Evolutionary conservation across 106 monocot species (phyloP).

Genomic region (Dioscorea dumetorum): DNA sequence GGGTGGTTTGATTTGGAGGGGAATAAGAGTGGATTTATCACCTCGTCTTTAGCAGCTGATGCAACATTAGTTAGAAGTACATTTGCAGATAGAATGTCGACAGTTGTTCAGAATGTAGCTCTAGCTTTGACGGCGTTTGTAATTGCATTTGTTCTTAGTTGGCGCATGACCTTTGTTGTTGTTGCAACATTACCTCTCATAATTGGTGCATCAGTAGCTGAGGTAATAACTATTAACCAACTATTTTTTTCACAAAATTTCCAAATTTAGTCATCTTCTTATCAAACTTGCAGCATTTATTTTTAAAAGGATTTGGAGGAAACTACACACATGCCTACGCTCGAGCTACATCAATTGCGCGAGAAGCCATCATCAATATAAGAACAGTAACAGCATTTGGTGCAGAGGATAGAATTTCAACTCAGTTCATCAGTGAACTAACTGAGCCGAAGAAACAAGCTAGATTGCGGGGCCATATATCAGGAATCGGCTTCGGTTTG

Average conservation of each 20-base stretch:
- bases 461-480: slow-evolving; percentile 26
- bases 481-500: slow-evolving; percentile 37
- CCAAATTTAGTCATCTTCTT: too few species aligned
- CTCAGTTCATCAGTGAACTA: slow-evolving; percentile 18
- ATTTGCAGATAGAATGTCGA: slow-evolving; percentile 31
- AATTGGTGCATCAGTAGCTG: slow-evolving; percentile 27
- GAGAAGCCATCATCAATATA: slow-evolving; percentile 35
- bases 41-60: slow-evolving; percentile 32
- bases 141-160: slow-evolving; percentile 31
- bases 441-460: slow-evolving; percentile 18
- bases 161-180: slow-evolving; percentile 32
- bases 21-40: slow-evolving; percentile 21
- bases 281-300: slow-evolving; percentile 25
- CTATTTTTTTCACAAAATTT: background rate
- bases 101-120: slow-evolving; percentile 27
- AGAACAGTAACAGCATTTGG: slow-evolving; percentile 30
- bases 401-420: slow-evolving; percentile 17
- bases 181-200: slow-evolving; percentile 33
- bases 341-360: slow-evolving; percentile 19
- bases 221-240: slow-evolving; percentile 16
- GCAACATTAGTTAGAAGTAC: slow-evolving; percentile 27
- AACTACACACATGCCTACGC: slow-evolving; percentile 25
- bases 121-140: slow-evolving; percentile 23
- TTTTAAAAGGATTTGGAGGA: slow-evolving; percentile 37
- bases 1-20: slow-evolving; percentile 35